Evolutionary conservation across 495 filamentous ascomycete genomes (phyloP).

Genomic region (Hypoxylon rickii): DNA sequence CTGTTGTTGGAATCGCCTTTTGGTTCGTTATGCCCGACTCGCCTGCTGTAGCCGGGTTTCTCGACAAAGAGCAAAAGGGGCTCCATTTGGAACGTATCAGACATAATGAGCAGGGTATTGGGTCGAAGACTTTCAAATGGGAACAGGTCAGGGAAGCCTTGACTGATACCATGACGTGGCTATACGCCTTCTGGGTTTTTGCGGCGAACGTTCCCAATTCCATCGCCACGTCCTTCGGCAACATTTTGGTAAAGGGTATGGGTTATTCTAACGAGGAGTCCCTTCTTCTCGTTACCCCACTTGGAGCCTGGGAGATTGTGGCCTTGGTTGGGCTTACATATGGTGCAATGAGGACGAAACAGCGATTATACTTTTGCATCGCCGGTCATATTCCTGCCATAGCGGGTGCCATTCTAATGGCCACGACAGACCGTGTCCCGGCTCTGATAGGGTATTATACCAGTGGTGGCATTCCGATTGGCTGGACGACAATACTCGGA

Average conservation of each 20-base stretch:
- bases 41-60: conserved; percentile 68
- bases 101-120: conserved; percentile 68
- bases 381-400: conserved; percentile 51
- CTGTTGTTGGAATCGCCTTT: conserved; percentile 61
- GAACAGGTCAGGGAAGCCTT: conserved; percentile 63
- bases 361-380: conserved; percentile 41
- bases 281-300: conserved; percentile 68
- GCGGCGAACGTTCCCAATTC: conserved; percentile 65
- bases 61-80: conserved; percentile 62
- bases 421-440: conserved; percentile 59
- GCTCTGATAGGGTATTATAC: conserved; percentile 63
- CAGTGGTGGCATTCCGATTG: conserved; percentile 53
- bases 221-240: conserved; percentile 26
- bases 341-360: conserved; percentile 28
- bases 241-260: conserved; percentile 36
- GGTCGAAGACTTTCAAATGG: conserved; percentile 69
- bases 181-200: conserved; percentile 66
- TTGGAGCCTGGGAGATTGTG: conserved; percentile 70
- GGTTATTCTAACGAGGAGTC: conserved; percentile 62
- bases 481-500: conserved; percentile 61
- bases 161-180: conserved; percentile 52
- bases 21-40: conserved; percentile 70
- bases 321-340: conserved; percentile 50
- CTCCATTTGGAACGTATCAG: conserved; percentile 64
- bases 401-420: conserved; percentile 69